Conservation (phyloP, 371 early-diverging fungal species). For the Rhizopus stolonifer region DNA sequence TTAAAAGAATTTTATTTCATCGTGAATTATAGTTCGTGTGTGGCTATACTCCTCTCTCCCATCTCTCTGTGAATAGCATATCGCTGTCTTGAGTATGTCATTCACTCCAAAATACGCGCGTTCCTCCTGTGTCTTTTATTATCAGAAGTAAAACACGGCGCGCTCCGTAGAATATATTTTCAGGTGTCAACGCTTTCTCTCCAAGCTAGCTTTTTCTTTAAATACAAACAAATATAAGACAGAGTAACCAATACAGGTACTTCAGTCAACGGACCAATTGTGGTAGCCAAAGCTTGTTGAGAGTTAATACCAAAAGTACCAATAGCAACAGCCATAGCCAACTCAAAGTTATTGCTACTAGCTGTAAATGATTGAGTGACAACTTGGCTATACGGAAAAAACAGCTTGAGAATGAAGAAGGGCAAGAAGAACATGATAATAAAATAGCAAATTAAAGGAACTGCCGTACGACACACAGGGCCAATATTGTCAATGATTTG, state of each 20-base stretch:
- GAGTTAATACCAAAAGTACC: conserved; percentile 69
- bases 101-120: no score
- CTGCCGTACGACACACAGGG: conserved; percentile 62
- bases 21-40: no score
- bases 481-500: conserved; percentile 66
- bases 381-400: conserved; percentile 48
- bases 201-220: conserved; percentile 33
- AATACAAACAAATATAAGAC: conserved; percentile 25
- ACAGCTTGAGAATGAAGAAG: conserved; percentile 33
- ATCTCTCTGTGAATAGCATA: no score
- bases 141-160: no score
- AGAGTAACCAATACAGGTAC: conserved; percentile 58
- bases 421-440: conserved; percentile 56
- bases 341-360: conserved; percentile 74
- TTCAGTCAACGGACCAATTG: conserved; percentile 77
- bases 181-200: background rate
- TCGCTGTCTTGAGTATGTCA: no score
- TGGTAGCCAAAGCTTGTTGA: conserved; percentile 66
- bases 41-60: no score
- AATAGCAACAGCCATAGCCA: conserved; percentile 76
- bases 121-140: no score
- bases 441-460: conserved; percentile 72
- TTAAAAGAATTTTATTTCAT: no score
- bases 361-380: conserved; percentile 73
- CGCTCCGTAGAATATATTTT: no score